Conservation (phyloP, 768 basidiomycete species). For the Hysterangium stoloniferum region DNA sequence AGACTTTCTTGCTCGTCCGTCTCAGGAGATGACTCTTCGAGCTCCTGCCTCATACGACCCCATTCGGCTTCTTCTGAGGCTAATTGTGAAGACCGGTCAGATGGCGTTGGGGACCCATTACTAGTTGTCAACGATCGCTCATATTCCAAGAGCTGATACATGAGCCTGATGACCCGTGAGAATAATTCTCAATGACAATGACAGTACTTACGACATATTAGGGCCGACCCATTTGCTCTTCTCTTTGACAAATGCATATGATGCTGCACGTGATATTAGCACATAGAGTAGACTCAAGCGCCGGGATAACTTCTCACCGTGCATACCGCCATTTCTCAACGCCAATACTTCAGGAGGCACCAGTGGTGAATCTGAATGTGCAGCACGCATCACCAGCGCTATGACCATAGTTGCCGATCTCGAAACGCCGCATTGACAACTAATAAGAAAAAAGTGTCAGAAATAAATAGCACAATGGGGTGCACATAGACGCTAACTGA, state of each 20-base stretch:
- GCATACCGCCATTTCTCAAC: slow-evolving; percentile 65
- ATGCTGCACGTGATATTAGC: slow-evolving; percentile 7
- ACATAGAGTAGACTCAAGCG: not conserved
- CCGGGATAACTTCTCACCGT: slow-evolving; percentile 37
- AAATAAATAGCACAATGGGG: slow-evolving; percentile 9
- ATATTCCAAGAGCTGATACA: slow-evolving; percentile 90
- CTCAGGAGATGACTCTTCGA: slow-evolving; percentile 46
- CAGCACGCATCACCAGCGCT: slow-evolving; percentile 91
- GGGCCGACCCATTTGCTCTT: slow-evolving; percentile 85
- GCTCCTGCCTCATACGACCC: slow-evolving; percentile 55
- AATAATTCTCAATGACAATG: slow-evolving; percentile 9
- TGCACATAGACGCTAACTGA: slow-evolving; percentile 50
- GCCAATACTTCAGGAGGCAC: slow-evolving; percentile 73
- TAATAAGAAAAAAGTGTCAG: slow-evolving; percentile 26
- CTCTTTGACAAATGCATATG: slow-evolving; percentile 83
- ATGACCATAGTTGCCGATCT: slow-evolving; percentile 86
- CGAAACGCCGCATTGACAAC: slow-evolving; percentile 92
- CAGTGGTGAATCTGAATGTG: slow-evolving; percentile 53
- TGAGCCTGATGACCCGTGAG: slow-evolving; percentile 48
- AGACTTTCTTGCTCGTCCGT: slow-evolving; percentile 48
- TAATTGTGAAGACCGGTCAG: slow-evolving; percentile 44
- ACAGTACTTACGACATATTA: slow-evolving; percentile 80
- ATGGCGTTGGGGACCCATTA: slow-evolving; percentile 39
- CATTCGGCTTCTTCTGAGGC: slow-evolving; percentile 75
- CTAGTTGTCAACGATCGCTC: slow-evolving; percentile 62